phyloP scores from a whole-genome alignment of 2,329 filamentous ascomycete genomes.

The Colletotrichum eremochloae region DNA sequence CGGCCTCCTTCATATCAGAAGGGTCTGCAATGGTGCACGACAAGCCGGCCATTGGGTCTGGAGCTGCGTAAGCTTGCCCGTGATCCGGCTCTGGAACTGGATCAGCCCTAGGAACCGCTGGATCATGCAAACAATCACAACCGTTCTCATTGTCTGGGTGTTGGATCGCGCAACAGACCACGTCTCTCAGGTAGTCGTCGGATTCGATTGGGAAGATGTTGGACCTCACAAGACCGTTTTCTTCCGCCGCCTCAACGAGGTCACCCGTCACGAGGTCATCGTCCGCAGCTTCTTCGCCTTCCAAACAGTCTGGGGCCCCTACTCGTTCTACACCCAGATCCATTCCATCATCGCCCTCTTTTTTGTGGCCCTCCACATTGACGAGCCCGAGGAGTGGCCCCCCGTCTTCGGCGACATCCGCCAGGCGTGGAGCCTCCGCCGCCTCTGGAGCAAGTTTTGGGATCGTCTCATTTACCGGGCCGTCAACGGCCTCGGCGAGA shows the following conservation, averaged over 20 bases:
- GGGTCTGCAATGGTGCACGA: background rate
- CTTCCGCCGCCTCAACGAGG: slow-evolving; percentile 26
- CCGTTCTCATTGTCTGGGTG: background rate
- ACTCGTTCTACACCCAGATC: slow-evolving; percentile 28
- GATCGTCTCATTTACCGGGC: slow-evolving; percentile 43
- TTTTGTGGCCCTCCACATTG: slow-evolving; percentile 30
- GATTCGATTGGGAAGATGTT: background rate
- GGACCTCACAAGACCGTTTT: background rate
- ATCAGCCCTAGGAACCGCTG: slow-evolving; percentile 2
- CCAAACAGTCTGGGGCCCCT: slow-evolving; percentile 33
- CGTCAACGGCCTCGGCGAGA: slow-evolving; percentile 24
- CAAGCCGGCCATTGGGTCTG: background rate
- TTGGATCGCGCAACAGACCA: background rate
- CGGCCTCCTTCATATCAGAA: background rate
- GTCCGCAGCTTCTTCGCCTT: slow-evolving; percentile 29
- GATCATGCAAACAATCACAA: background rate
- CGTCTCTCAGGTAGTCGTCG: background rate
- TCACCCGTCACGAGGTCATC: slow-evolving; percentile 7
- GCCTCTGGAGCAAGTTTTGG: slow-evolving; percentile 44
- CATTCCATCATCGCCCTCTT: slow-evolving; percentile 27
- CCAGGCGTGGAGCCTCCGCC: slow-evolving; percentile 41
- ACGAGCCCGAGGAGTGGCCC: slow-evolving; percentile 44
- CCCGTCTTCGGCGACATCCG: slow-evolving; percentile 42
- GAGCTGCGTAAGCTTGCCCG: background rate
- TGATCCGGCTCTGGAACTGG: background rate